phyloP scores from a whole-genome alignment of 1,284 basidiomycete species.

The Malassezia pachydermatis region DNA sequence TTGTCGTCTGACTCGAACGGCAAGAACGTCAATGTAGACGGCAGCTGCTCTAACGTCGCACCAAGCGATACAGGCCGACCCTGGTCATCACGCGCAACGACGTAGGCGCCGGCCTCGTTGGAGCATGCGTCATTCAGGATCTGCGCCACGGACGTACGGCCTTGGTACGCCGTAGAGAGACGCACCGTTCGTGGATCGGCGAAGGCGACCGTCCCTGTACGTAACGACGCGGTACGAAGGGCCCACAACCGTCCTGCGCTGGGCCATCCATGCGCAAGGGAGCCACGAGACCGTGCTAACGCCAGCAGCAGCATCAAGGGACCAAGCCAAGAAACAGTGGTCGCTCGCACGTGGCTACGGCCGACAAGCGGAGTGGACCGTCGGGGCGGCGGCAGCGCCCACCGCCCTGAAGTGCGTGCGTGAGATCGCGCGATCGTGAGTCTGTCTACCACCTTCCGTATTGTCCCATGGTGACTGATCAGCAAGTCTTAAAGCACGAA shows the following conservation, averaged over 20 bases:
- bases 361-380: too few species aligned
- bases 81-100: constrained; percentile 9
- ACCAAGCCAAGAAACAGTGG: too few species aligned
- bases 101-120: constrained; percentile 10
- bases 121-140: constrained; percentile 7
- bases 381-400: too few species aligned
- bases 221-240: too few species aligned
- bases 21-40: constrained; percentile 1
- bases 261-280: not conserved
- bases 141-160: constrained; percentile 10
- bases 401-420: too few species aligned
- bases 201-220: too few species aligned
- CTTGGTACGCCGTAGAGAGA: not conserved
- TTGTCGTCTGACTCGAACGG: constrained; percentile 11
- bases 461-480: too few species aligned
- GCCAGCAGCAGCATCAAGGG: too few species aligned
- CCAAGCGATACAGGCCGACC: constrained; percentile 6
- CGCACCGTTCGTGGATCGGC: not conserved
- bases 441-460: too few species aligned
- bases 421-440: too few species aligned
- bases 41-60: not conserved
- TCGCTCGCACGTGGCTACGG: too few species aligned
- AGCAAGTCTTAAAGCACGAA: constrained; percentile 20
- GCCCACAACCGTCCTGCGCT: not conserved
- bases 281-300: too few species aligned